Percentiles rank a stretch among this genome's conserved stretches.
phyloP scores from a whole-genome alignment of 345 rosid genomes.

The Stellera chamaejasme region DNA sequence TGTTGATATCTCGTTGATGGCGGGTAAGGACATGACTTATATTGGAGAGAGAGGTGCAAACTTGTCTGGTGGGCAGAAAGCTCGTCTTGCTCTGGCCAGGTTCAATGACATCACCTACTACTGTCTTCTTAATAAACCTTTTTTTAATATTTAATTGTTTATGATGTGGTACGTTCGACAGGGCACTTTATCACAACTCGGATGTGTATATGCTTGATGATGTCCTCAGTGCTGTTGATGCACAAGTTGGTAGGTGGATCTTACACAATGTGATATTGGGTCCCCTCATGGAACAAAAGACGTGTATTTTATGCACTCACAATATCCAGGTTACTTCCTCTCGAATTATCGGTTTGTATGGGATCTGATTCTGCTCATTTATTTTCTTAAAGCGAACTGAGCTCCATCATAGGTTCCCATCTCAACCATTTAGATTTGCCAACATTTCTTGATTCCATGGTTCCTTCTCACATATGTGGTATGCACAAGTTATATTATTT shows the following conservation, averaged over 20 bases:
- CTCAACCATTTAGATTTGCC: no score
- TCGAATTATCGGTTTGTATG: not conserved
- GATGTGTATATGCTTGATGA: conserved; percentile 75
- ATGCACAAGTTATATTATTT: no score
- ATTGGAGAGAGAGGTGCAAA: conserved; percentile 87
- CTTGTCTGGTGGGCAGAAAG: conserved; percentile 95
- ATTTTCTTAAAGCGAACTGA: no score
- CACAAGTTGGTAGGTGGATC: conserved; percentile 83
- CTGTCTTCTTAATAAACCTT: not conserved
- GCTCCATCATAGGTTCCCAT: no score
- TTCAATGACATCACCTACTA: conserved; percentile 15
- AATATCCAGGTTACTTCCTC: conserved; percentile 54
- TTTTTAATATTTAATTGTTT: not conserved
- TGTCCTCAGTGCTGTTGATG: conserved; percentile 93
- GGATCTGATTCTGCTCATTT: no score
- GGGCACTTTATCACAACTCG: conserved; percentile 67
- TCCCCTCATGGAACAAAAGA: conserved; percentile 44
- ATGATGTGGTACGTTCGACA: conserved; percentile 18
- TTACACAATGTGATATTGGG: conserved; percentile 63
- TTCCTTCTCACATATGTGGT: no score
- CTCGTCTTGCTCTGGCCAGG: conserved; percentile 96
- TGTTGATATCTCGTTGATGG: conserved; percentile 71
- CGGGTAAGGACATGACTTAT: conserved; percentile 72
- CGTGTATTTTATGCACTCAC: conserved; percentile 80
- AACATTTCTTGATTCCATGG: no score